Evolutionary conservation across 2,329 filamentous ascomycete species (phyloP).

Genomic region (Colletotrichum camelliae): DNA sequence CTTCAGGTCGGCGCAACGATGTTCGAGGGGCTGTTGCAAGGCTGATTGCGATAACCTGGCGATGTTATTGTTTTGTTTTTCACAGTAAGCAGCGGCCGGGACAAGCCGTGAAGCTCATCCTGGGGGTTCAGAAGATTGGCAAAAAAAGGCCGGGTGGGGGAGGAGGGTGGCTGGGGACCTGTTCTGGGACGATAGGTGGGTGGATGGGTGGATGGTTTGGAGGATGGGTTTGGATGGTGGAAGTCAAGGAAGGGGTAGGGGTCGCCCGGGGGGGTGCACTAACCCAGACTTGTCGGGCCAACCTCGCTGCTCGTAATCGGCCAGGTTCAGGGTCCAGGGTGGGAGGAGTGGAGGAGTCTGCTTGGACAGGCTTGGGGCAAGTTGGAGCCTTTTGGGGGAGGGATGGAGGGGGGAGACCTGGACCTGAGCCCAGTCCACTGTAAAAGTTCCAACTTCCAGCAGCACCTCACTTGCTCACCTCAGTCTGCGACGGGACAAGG

Average conservation of each 20-base stretch:
- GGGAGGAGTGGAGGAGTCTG: background rate
- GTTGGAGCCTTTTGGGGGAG: background rate
- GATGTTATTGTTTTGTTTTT: slow-evolving; percentile 27
- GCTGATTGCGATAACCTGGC: background rate
- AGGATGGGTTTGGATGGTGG: background rate
- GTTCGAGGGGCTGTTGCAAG: background rate
- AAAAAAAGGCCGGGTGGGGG: background rate
- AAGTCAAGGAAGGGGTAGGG: background rate
- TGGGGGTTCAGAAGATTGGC: slow-evolving; percentile 9
- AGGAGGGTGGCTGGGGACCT: background rate
- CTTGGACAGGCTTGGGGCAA: background rate
- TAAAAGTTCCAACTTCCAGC: background rate
- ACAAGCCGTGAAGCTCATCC: slow-evolving; percentile 22
- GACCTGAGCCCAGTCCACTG: background rate
- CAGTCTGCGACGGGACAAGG: background rate
- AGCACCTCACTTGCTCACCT: background rate
- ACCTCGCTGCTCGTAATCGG: background rate
- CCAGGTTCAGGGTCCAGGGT: background rate
- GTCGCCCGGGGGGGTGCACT: background rate
- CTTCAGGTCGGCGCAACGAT: background rate
- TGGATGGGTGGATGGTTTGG: background rate
- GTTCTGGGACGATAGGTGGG: background rate
- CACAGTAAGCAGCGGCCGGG: slow-evolving; percentile 11
- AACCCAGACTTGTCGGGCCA: background rate
- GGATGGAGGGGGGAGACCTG: background rate